These are phyloP conservation scores for Acer saccharum DNA, from an alignment of 345 rosid species.

Conservation along the genomic window DNA sequence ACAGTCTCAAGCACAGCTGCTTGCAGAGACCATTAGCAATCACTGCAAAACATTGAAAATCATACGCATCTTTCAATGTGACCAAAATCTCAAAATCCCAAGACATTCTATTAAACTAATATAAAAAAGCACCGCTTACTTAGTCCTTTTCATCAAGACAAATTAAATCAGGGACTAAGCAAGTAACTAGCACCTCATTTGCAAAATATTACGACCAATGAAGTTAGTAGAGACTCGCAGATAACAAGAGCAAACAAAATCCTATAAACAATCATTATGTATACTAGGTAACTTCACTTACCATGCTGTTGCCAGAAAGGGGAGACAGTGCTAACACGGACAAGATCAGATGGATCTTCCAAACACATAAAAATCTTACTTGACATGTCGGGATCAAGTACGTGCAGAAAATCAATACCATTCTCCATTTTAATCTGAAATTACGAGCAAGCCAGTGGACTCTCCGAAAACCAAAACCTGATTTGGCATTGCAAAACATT, in stretches of 20 bases:
- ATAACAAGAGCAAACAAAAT: not conserved
- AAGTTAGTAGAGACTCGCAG: not conserved
- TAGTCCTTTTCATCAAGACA: not conserved
- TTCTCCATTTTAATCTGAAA: constrained; percentile 35
- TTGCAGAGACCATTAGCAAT: constrained; percentile 56
- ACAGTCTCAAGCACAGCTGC: constrained; percentile 67
- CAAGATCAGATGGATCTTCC: constrained; percentile 71
- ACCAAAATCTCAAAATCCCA: not conserved
- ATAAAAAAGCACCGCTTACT: not conserved
- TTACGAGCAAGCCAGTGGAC: not conserved
- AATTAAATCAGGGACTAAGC: not conserved
- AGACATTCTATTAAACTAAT: not conserved
- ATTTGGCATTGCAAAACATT: constrained; percentile 8
- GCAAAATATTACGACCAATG: not conserved
- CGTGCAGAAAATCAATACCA: constrained; percentile 52
- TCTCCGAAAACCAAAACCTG: constrained; percentile 16
- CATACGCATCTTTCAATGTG: not conserved
- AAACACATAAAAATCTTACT: constrained; percentile 49
- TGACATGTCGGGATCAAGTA: constrained; percentile 50
- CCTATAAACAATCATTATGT: not conserved
- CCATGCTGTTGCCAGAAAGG: constrained; percentile 69
- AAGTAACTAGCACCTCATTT: not conserved
- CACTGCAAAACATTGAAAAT: constrained; percentile 45
- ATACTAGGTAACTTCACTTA: constrained; percentile 29
- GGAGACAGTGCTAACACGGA: constrained; percentile 67